Evolutionary conservation across 805 yeast genomes (phyloP).

Genomic region (Nakazawaea siamensis): DNA sequence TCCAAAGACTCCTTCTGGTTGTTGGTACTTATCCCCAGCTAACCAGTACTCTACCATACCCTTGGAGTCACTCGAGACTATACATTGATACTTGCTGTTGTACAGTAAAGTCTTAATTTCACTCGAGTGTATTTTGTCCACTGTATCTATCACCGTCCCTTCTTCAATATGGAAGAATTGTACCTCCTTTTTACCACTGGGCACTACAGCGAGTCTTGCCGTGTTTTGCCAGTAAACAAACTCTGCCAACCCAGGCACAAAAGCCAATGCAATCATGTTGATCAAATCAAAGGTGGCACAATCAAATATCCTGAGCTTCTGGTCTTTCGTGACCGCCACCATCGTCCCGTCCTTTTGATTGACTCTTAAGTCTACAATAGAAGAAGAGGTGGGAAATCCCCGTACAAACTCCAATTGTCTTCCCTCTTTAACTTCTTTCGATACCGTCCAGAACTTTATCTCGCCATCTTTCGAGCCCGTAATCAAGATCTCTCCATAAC

Average conservation of each 20-base stretch:
- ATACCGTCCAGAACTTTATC: constrained; percentile 25
- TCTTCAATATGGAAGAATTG: constrained; percentile 16
- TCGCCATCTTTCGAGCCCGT: constrained; percentile 25
- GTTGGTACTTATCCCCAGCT: constrained; percentile 11
- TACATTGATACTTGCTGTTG: constrained; percentile 17
- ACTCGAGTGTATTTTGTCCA: constrained; percentile 16
- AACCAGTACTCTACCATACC: constrained; percentile 31
- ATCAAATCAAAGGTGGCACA: constrained; percentile 27
- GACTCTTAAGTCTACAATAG: constrained; percentile 13
- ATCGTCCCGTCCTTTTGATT: constrained; percentile 10
- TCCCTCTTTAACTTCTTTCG: not conserved
- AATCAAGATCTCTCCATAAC: constrained; percentile 13
- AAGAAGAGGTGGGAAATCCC: constrained; percentile 19
- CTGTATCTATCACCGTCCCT: constrained; percentile 9
- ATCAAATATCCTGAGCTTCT: constrained; percentile 24
- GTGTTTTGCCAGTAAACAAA: constrained; percentile 13
- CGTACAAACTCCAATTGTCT: constrained; percentile 21
- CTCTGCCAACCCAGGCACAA: constrained; percentile 17
- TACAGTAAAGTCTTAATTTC: constrained; percentile 17
- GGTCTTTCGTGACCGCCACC: constrained; percentile 18
- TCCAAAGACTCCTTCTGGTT: constrained; percentile 18
- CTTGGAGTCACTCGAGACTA: constrained; percentile 18
- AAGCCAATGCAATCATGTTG: constrained; percentile 20
- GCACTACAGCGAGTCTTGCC: constrained; percentile 11
- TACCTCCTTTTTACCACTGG: constrained; percentile 10